Evolutionary conservation across 1,139 yeast species (phyloP).

Genomic region (Scheffersomyces stambukii): DNA sequence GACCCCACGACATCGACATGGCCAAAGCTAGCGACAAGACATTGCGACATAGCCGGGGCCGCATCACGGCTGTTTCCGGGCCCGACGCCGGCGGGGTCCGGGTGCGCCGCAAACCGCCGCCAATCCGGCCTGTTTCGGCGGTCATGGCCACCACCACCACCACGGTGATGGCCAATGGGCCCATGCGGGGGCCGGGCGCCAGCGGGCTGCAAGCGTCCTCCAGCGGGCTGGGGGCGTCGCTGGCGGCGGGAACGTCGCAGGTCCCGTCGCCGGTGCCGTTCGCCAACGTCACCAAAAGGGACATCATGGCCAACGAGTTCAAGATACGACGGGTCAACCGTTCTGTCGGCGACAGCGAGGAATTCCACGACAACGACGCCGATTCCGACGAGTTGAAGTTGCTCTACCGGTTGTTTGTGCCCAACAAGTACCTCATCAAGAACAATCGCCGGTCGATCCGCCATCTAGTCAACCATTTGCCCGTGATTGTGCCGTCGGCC

Average conservation of each 20-base stretch:
- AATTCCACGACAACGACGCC: neutral
- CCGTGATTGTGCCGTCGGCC: conserved; percentile 14
- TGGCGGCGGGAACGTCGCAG: too few species aligned
- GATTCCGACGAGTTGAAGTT: conserved; percentile 27
- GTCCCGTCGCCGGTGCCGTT: conserved; percentile 2
- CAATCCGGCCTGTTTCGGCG: conserved; percentile 6
- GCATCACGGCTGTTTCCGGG: too few species aligned
- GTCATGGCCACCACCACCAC: conserved; percentile 8
- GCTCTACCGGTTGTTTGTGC: conserved; percentile 31
- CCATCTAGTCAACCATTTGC: conserved; percentile 26
- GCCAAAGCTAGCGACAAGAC: too few species aligned
- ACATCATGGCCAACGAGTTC: conserved; percentile 4
- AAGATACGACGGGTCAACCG: neutral
- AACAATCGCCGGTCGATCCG: conserved; percentile 20
- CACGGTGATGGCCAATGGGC: too few species aligned
- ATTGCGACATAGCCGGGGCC: too few species aligned
- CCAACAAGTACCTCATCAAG: conserved; percentile 24
- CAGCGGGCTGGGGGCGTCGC: neutral
- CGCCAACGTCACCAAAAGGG: conserved; percentile 4
- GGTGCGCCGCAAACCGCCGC: conserved; percentile 2
- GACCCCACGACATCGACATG: too few species aligned
- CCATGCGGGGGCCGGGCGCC: too few species aligned
- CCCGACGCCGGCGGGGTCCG: too few species aligned
- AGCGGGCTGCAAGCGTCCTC: too few species aligned
- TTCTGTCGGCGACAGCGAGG: neutral